Conservation (phyloP, 768 basidiomycete species). For the Suillus spraguei region DNA sequence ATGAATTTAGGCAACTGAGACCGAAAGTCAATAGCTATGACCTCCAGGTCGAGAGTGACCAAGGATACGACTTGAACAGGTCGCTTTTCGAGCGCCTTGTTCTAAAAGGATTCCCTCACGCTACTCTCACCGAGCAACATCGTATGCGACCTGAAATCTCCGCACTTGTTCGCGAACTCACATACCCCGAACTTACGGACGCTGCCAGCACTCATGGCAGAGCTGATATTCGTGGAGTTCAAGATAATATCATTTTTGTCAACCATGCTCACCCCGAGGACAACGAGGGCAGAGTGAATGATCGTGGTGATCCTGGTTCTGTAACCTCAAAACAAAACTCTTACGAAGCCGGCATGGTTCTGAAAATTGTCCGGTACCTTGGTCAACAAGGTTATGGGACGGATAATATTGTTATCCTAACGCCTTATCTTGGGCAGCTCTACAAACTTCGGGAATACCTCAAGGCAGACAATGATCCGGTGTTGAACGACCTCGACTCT, state of each 20-base stretch:
- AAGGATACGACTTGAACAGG: slow-evolving; percentile 61
- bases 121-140: slow-evolving; percentile 53
- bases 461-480: slow-evolving; percentile 47
- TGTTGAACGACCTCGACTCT: slow-evolving; percentile 62
- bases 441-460: slow-evolving; percentile 45
- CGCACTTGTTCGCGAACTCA: slow-evolving; percentile 52
- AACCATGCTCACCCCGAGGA: slow-evolving; percentile 57
- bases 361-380: slow-evolving; percentile 62
- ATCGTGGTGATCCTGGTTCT: slow-evolving; percentile 44
- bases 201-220: slow-evolving; percentile 47
- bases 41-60: slow-evolving; percentile 63
- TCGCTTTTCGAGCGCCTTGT: slow-evolving; percentile 67
- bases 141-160: slow-evolving; percentile 73
- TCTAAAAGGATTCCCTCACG: slow-evolving; percentile 56
- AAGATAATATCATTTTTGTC: slow-evolving; percentile 59
- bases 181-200: slow-evolving; percentile 61
- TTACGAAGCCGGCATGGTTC: slow-evolving; percentile 57
- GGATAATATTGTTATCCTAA: slow-evolving; percentile 57
- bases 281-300: slow-evolving; percentile 36
- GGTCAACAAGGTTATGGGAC: slow-evolving; percentile 65
- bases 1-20: slow-evolving; percentile 53
- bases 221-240: slow-evolving; percentile 51
- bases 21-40: slow-evolving; percentile 64
- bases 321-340: slow-evolving; percentile 57
- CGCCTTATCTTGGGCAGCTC: slow-evolving; percentile 65